Evolutionary conservation across 768 basidiomycete genomes (phyloP).

Genomic region (Auricularia cornea): DNA sequence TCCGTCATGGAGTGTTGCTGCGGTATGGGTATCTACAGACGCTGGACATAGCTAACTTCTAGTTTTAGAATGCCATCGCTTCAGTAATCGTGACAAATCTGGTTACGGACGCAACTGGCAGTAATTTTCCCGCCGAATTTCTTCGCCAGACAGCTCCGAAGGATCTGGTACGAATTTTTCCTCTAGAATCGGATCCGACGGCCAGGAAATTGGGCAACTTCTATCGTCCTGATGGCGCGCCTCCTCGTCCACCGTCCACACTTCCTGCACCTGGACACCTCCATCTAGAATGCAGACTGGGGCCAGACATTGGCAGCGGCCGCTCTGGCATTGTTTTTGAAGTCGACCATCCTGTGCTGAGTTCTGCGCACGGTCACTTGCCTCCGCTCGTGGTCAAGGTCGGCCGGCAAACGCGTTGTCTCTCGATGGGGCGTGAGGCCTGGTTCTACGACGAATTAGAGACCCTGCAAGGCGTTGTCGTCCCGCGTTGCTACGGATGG

Average conservation of each 20-base stretch:
- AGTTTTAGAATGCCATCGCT: too few species aligned
- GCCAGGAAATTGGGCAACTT: too few species aligned
- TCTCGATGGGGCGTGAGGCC: background rate
- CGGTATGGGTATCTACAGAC: too few species aligned
- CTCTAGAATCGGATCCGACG: background rate
- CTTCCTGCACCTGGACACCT: background rate
- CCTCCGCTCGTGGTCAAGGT: background rate
- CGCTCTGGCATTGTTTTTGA: background rate
- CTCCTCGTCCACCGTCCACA: background rate
- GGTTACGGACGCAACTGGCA: too few species aligned
- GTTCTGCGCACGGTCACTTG: background rate
- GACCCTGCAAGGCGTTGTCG: background rate
- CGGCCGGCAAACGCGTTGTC: background rate
- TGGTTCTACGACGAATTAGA: background rate
- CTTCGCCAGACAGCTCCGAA: too few species aligned
- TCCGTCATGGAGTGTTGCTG: too few species aligned
- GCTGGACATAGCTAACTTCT: too few species aligned
- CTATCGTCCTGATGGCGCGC: background rate
- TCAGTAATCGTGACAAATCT: too few species aligned
- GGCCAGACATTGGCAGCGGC: background rate
- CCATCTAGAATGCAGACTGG: background rate
- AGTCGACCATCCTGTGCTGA: background rate
- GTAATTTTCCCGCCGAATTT: too few species aligned
- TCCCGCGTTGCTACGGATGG: background rate
- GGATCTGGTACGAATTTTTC: background rate